Base-by-base conservation (phyloP, 208 protist genomes). In the Herpetomonas samuelpessoai region DNA sequence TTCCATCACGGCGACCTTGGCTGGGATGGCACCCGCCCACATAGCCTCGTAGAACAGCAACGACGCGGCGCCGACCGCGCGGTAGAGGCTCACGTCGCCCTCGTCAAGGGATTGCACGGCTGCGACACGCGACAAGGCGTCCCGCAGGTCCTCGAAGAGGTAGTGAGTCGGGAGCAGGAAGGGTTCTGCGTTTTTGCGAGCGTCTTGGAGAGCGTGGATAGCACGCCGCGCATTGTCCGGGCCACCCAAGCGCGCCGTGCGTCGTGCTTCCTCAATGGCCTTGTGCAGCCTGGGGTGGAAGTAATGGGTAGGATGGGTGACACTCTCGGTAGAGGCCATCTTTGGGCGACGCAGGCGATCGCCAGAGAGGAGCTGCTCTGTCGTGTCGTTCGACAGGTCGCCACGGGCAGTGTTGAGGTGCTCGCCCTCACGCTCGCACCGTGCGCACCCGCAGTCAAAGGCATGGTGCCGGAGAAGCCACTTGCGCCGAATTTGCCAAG, bases 401-500 rank as follows among this genome's bases (percentile, higher is more conserved):
- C 76, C 76, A 45, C 76, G 68, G 2, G 49, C 21, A 65, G 52
- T 51, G 68, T 79, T 66, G 22, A 76, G 24, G 28, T 63, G 22
- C 28, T 39, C 38, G 22, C 65, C 61, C 50, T 83, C 76, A 2
- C 76, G 67, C 27, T 52, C 18, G 52, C 76, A 83, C 14, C 76
- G 76, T 21, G 54, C 57, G 49, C 76, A 83, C 49, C 57, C 39
- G 61, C 76, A 83, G 2, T 58, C 47, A 1, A 79, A 72, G 35
- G 68, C 76, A 55, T 82, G 76, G 29, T 77, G 30, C 7, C 71
- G 49, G 19, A 76, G 54, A 12, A 66, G 57, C 76, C 76, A 82
- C 67, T 82, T 82, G 54, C 62, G 71, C 2, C 76, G 76, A 19
- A 78, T 68, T 47, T 77, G 70, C 62, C 56, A 66, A 24, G 76